A percentile compares a stretch with the other conserved stretches of the same genome.
Evolutionary conservation across 768 basidiomycete genomes (phyloP).

Genomic region (Naganishia vishniacii): DNA sequence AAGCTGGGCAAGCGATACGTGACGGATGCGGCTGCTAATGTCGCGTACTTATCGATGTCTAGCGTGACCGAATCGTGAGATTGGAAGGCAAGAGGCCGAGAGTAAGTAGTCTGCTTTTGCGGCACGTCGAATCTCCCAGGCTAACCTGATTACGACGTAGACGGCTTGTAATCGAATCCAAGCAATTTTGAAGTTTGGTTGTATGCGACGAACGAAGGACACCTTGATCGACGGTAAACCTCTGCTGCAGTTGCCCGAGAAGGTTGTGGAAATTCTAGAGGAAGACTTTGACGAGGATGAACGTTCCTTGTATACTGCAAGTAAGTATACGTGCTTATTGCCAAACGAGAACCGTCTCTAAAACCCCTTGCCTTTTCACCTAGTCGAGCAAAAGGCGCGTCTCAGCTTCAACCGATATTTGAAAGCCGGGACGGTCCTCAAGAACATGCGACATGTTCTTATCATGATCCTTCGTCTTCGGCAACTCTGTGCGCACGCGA

Average conservation of each 20-base stretch:
- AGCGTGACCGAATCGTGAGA: slow-evolving; percentile 48
- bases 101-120: slow-evolving; percentile 32
- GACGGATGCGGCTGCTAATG: slow-evolving; percentile 58
- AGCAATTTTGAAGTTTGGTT: slow-evolving; percentile 49
- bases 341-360: slow-evolving; percentile 51
- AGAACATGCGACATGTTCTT: slow-evolving; percentile 65
- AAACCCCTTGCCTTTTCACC: slow-evolving; percentile 29
- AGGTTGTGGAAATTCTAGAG: slow-evolving; percentile 54
- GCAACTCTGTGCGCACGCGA: slow-evolving; percentile 66
- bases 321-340: slow-evolving; percentile 40
- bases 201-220: slow-evolving; percentile 64
- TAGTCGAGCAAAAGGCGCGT: slow-evolving; percentile 46
- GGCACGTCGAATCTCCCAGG: no score
- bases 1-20: slow-evolving; percentile 30
- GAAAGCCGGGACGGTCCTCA: slow-evolving; percentile 63
- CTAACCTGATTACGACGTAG: not conserved
- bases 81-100: slow-evolving; percentile 47
- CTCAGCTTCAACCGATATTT: slow-evolving; percentile 63
- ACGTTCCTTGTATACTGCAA: slow-evolving; percentile 58
- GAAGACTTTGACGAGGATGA: slow-evolving; percentile 62
- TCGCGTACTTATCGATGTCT: not conserved
- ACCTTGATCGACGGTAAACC: slow-evolving; percentile 62
- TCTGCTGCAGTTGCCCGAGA: slow-evolving; percentile 62
- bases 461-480: slow-evolving; percentile 67
- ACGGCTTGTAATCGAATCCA: slow-evolving; percentile 57